These are phyloP conservation scores for Glutinoglossum americanum DNA, from an alignment of 495 filamentous ascomycete species.

Conservation along the genomic window DNA sequence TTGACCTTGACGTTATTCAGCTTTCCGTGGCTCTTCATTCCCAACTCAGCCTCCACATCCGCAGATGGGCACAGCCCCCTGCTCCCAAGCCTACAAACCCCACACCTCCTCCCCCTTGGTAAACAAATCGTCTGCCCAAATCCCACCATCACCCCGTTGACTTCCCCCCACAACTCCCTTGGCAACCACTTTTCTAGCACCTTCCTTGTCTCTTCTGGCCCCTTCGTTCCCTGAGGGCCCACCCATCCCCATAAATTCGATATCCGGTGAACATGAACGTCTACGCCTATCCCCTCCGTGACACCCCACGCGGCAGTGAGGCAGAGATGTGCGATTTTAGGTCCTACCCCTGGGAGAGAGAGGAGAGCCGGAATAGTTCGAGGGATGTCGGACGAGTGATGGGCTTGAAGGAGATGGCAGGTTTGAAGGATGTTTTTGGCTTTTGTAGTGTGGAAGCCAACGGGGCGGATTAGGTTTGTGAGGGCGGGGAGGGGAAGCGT, in stretches of 20 bases:
- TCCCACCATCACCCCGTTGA: conserved; percentile 7
- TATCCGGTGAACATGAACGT: conserved; percentile 63
- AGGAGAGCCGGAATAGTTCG: conserved; percentile 56
- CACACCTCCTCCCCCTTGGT: conserved; percentile 8
- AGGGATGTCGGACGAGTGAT: conserved; percentile 68
- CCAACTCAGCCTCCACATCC: background rate
- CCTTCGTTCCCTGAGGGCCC: background rate
- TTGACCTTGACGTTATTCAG: background rate
- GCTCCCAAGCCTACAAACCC: conserved; percentile 1
- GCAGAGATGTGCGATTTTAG: conserved; percentile 94
- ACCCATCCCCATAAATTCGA: conserved; percentile 89
- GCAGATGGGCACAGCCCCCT: conserved; percentile 6
- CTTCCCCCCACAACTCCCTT: conserved; percentile 6
- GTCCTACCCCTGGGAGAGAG: conserved; percentile 74
- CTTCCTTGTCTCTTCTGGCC: conserved; percentile 5
- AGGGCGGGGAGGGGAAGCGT: conserved; percentile 43
- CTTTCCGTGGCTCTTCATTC: background rate
- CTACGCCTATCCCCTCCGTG: conserved; percentile 41
- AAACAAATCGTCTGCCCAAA: conserved; percentile 8
- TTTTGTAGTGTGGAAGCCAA: conserved; percentile 95
- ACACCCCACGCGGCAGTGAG: conserved; percentile 43
- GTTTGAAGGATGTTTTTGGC: conserved; percentile 59
- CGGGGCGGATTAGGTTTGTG: conserved; percentile 58
- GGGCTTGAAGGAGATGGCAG: conserved; percentile 44
- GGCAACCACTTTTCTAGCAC: conserved; percentile 5